Percentiles rank a stretch among this genome's conserved stretches.
Conservation (phyloP, 129 eudicot species). For the Lactuca saligna region DNA sequence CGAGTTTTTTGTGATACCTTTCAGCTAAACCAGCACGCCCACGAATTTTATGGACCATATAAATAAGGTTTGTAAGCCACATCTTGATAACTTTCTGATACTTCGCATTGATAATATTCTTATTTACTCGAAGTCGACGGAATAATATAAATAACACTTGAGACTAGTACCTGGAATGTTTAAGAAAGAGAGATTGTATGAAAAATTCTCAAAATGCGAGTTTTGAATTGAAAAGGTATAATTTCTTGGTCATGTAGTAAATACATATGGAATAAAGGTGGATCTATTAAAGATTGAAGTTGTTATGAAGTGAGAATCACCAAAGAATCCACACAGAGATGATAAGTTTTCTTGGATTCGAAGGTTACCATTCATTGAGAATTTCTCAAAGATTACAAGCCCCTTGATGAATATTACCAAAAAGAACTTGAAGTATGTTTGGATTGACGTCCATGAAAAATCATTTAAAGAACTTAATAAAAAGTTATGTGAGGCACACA, state of each 20-base stretch:
- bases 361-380: not conserved
- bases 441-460: not conserved
- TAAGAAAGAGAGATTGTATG: not conserved
- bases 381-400: not conserved
- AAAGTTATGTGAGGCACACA: no score
- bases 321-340: not conserved
- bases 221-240: not conserved
- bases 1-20: not conserved
- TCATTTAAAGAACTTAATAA: no score
- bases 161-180: not conserved
- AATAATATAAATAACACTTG: not conserved
- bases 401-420: not conserved
- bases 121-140: not conserved
- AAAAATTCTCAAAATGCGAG: not conserved
- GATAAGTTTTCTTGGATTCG: not conserved
- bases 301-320: not conserved
- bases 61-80: not conserved
- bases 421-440: not conserved
- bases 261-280: not conserved
- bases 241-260: slow-evolving; percentile 11
- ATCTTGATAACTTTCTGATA: not conserved
- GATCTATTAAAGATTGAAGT: not conserved
- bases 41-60: not conserved
- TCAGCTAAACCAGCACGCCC: not conserved
- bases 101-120: not conserved